Conservation (phyloP, 1,139 yeast genomes). For the Suhomyces maxii region DNA sequence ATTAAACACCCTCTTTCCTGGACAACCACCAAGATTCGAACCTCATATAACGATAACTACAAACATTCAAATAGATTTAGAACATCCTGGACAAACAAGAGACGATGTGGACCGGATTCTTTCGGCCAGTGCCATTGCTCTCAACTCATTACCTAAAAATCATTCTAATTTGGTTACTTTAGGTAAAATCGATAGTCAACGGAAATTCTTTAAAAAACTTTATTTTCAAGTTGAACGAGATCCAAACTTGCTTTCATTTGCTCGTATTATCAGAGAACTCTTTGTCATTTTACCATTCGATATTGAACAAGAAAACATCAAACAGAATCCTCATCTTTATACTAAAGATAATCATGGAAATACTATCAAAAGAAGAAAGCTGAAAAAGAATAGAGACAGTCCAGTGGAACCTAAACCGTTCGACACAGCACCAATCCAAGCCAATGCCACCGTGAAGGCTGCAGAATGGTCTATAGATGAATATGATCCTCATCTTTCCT, state of each 20-base stretch:
- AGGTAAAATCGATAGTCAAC: slow-evolving; percentile 40
- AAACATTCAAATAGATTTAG: slow-evolving; percentile 46
- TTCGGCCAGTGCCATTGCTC: slow-evolving; percentile 66
- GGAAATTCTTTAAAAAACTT: slow-evolving; percentile 47
- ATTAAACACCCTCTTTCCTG: slow-evolving; percentile 67
- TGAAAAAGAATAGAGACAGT: slow-evolving; percentile 18
- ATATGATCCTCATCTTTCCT: slow-evolving; percentile 72
- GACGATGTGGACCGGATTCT: slow-evolving; percentile 62
- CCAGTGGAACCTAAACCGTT: slow-evolving; percentile 19
- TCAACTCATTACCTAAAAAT: slow-evolving; percentile 45
- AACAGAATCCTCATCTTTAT: slow-evolving; percentile 42
- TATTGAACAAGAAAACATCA: slow-evolving; percentile 36
- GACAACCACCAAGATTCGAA: slow-evolving; percentile 61
- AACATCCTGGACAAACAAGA: slow-evolving; percentile 38
- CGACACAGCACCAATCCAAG: slow-evolving; percentile 25
- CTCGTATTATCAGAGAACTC: slow-evolving; percentile 68
- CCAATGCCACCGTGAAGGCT: slow-evolving; percentile 37
- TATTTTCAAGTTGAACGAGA: slow-evolving; percentile 56
- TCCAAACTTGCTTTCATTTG: slow-evolving; percentile 63
- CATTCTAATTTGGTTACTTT: slow-evolving; percentile 39
- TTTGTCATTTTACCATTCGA: slow-evolving; percentile 52
- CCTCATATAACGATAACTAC: slow-evolving; percentile 81
- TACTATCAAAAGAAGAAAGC: slow-evolving; percentile 26
- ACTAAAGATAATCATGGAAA: slow-evolving; percentile 38
- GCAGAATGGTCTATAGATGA: slow-evolving; percentile 58